Percentiles rank a stretch among this genome's conserved stretches.
Conservation (phyloP, 176 grass and related monocot genomes). For the Oryza glaberrima region DNA sequence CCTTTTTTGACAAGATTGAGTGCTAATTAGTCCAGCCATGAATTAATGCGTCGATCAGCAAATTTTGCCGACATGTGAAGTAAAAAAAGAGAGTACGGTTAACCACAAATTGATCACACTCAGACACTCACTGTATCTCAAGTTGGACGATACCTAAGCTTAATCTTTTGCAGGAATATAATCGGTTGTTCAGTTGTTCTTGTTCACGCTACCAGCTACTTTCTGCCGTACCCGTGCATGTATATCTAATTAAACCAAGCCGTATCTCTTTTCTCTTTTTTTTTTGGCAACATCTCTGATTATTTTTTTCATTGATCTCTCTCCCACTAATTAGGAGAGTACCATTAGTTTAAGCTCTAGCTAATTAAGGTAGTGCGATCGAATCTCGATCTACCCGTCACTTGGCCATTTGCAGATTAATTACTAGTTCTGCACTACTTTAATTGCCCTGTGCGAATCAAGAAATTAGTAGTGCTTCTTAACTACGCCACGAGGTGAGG, state of each 20-base stretch:
- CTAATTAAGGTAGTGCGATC: background rate
- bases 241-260: background rate
- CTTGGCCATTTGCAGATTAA: background rate
- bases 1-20: background rate
- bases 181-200: background rate
- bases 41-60: background rate
- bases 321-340: background rate
- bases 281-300: background rate
- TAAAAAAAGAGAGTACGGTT: background rate
- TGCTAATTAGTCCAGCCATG: background rate
- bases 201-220: background rate
- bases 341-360: background rate
- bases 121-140: no score
- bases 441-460: background rate
- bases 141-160: no score
- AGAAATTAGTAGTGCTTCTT: background rate
- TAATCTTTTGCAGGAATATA: no score
- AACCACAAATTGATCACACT: no score
- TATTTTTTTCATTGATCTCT: background rate
- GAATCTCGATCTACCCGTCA: background rate
- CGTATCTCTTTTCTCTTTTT: background rate
- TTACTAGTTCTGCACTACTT: background rate
- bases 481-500: background rate
- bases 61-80: background rate
- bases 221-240: background rate